Evolutionary conservation across 345 rosid species (phyloP).

Genomic region (Aquilaria yunnanensis): DNA sequence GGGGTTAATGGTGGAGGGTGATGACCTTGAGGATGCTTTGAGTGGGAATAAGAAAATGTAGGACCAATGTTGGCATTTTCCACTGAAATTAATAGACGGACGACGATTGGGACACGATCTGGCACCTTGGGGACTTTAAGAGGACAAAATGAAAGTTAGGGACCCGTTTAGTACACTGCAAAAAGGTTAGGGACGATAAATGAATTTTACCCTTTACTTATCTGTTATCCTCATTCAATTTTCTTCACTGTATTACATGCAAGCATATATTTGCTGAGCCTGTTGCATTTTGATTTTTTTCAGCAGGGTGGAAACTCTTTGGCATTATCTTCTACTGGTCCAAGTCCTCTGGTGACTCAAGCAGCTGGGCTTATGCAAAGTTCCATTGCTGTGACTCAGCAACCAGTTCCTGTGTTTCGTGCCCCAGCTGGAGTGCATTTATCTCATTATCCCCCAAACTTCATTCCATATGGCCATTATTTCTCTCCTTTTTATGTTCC

Average conservation of each 20-base stretch:
- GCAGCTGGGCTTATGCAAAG: conserved; percentile 78
- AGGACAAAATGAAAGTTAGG: no score
- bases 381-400: conserved; percentile 74
- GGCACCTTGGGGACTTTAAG: no score
- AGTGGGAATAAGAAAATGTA: no score
- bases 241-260: neutral
- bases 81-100: no score
- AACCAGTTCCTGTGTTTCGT: conserved; percentile 74
- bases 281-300: conserved; percentile 16
- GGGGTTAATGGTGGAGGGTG: no score
- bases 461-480: conserved; percentile 72
- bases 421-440: conserved; percentile 84
- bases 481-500: conserved; percentile 71
- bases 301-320: conserved; percentile 72
- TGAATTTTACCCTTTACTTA: no score
- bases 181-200: no score
- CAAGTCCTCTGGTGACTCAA: conserved; percentile 71
- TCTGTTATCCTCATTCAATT: no score
- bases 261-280: conserved; percentile 3
- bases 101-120: no score
- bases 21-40: no score
- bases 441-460: conserved; percentile 82
- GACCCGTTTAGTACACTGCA: no score
- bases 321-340: conserved; percentile 59
- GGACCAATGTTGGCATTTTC: no score